Conservation (phyloP, 2,329 filamentous ascomycete genomes). For the Fusarium sp. region DNA sequence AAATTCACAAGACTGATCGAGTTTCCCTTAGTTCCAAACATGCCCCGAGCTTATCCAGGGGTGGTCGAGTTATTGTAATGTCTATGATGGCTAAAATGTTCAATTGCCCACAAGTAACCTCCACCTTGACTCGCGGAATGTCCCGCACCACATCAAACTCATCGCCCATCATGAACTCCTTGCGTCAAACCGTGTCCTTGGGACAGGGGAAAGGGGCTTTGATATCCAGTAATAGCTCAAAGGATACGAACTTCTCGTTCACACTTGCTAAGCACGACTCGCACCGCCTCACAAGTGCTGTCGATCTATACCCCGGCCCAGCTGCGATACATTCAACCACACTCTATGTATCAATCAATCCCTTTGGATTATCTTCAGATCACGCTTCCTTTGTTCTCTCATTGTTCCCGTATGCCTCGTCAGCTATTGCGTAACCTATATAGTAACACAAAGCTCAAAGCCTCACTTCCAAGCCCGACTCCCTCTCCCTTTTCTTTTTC, state of each 20-base stretch:
- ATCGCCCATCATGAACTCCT: neutral
- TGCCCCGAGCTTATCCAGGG: neutral
- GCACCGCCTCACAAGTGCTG: slow-evolving; percentile 16
- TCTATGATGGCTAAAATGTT: neutral
- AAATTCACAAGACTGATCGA: neutral
- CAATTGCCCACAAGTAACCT: neutral
- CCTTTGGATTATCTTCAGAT: no score
- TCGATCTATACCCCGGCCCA: slow-evolving; percentile 5
- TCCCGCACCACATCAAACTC: neutral
- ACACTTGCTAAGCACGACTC: neutral
- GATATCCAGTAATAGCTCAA: neutral
- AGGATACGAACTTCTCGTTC: neutral
- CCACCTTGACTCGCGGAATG: neutral
- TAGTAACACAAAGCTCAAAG: neutral
- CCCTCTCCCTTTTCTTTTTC: neutral
- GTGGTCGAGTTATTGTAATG: neutral
- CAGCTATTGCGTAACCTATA: neutral
- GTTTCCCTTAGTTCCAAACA: neutral
- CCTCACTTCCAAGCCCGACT: neutral
- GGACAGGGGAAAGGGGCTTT: neutral
- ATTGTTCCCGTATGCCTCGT: no score
- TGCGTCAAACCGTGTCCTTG: slow-evolving; percentile 2
- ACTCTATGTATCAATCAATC: no score
- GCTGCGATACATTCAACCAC: neutral
- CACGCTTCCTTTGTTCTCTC: no score